Percentiles rank a stretch among this genome's conserved stretches.
Conservation (phyloP, 176 grass and related monocot species). For the Cocos nucifera region DNA sequence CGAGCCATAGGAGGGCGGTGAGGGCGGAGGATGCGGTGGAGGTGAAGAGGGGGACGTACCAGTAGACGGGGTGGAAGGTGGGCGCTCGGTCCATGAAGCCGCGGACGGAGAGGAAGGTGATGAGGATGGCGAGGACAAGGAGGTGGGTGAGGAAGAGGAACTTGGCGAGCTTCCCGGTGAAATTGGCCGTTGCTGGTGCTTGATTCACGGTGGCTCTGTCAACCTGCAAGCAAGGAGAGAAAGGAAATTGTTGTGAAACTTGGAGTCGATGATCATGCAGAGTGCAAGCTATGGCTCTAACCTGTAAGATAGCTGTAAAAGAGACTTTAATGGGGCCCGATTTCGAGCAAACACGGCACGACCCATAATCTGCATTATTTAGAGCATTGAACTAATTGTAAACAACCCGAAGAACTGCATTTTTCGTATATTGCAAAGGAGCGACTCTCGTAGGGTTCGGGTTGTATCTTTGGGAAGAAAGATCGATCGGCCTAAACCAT, state of each 20-base stretch:
- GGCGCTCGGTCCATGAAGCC: constrained; percentile 46
- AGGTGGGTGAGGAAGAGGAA: constrained; percentile 60
- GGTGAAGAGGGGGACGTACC: constrained; percentile 30
- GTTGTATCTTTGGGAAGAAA: too few relatives aligned
- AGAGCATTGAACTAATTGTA: too few relatives aligned
- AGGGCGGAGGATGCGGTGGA: constrained; percentile 43
- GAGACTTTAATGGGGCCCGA: too few relatives aligned
- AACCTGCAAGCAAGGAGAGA: constrained; percentile 19
- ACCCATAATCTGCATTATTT: too few relatives aligned
- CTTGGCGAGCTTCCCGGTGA: constrained; percentile 41
- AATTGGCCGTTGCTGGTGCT: constrained; percentile 2
- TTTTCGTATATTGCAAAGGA: too few relatives aligned
- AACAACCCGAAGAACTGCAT: too few relatives aligned
- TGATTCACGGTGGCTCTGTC: not conserved
- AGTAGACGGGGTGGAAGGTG: constrained; percentile 36
- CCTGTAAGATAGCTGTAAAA: too few relatives aligned
- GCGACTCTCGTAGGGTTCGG: too few relatives aligned
- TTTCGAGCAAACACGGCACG: too few relatives aligned
- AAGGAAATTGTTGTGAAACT: not conserved
- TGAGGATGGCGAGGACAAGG: constrained; percentile 44
- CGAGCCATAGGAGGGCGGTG: constrained; percentile 38
- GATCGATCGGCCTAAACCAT: too few relatives aligned
- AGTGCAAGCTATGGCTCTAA: too few relatives aligned
- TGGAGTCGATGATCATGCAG: too few relatives aligned
- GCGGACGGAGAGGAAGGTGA: constrained; percentile 47